phyloP scores from a whole-genome alignment of 345 rosid species.

The Cochlearia excelsa region DNA sequence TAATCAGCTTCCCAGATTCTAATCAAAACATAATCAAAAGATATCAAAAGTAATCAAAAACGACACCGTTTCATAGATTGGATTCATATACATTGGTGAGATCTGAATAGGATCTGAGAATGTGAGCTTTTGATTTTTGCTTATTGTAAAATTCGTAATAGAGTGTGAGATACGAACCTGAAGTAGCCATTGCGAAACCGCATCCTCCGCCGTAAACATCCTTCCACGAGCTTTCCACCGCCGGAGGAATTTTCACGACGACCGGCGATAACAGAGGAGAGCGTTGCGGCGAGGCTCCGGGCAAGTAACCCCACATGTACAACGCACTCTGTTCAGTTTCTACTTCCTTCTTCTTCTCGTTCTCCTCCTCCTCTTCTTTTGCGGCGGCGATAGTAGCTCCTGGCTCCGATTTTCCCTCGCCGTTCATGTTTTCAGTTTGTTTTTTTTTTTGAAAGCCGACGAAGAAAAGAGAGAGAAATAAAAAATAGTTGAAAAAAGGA shows the following conservation, averaged over 20 bases:
- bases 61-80: not conserved
- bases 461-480: constrained; percentile 3
- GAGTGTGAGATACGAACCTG: constrained; percentile 44
- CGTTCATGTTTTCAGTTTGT: constrained; percentile 43
- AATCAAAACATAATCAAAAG: constrained; percentile 19
- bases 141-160: not conserved
- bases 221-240: constrained; percentile 51
- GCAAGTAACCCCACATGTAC: constrained; percentile 93
- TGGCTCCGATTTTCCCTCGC: constrained; percentile 44
- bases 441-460: constrained; percentile 5
- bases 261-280: constrained; percentile 77
- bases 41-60: not conserved
- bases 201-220: constrained; percentile 96
- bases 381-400: constrained; percentile 27
- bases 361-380: constrained; percentile 28
- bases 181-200: constrained; percentile 93
- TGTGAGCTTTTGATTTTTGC: not conserved
- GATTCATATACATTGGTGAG: constrained; percentile 18
- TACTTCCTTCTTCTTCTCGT: too few relatives aligned
- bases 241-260: constrained; percentile 41
- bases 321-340: constrained; percentile 38
- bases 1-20: constrained; percentile 93
- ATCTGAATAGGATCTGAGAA: not conserved
- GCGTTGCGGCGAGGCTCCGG: constrained; percentile 87
- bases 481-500: not conserved